These are phyloP conservation scores for Amanita brunnescens DNA, from an alignment of 768 basidiomycete species.

Conservation along the genomic window DNA sequence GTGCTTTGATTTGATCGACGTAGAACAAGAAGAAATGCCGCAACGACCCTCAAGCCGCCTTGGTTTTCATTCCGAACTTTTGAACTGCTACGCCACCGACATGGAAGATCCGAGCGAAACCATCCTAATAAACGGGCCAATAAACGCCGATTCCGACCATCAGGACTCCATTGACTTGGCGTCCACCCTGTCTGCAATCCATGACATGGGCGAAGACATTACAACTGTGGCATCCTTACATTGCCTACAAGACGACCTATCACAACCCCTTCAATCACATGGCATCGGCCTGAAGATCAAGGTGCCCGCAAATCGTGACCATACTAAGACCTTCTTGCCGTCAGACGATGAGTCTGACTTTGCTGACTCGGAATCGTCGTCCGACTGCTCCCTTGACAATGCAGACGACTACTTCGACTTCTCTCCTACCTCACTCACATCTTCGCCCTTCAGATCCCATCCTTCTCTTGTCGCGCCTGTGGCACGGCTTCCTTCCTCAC, in stretches of 20 bases:
- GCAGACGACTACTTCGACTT: constrained; percentile 5
- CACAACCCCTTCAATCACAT: background rate
- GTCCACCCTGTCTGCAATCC: background rate
- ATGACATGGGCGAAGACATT: constrained; percentile 2
- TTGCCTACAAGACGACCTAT: background rate
- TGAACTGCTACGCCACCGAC: constrained; percentile 6
- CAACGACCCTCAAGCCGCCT: constrained; percentile 41
- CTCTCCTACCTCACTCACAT: constrained; percentile 4
- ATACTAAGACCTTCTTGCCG: background rate
- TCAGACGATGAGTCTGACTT: constrained; percentile 5
- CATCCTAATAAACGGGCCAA: background rate
- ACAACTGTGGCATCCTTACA: background rate
- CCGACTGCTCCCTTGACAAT: background rate
- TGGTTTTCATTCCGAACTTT: constrained; percentile 30
- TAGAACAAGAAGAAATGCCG: constrained; percentile 21
- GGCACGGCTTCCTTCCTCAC: constrained; percentile 2
- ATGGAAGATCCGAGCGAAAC: constrained; percentile 4
- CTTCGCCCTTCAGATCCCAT: background rate
- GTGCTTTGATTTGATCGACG: constrained; percentile 6
- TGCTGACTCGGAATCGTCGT: constrained; percentile 4
- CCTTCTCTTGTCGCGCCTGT: constrained; percentile 2
- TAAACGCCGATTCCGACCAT: background rate
- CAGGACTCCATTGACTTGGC: background rate
- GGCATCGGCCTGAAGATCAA: background rate
- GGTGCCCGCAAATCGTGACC: background rate